Evolutionary conservation across 768 basidiomycete genomes (phyloP).

Genomic region (Tulasnella sp.): DNA sequence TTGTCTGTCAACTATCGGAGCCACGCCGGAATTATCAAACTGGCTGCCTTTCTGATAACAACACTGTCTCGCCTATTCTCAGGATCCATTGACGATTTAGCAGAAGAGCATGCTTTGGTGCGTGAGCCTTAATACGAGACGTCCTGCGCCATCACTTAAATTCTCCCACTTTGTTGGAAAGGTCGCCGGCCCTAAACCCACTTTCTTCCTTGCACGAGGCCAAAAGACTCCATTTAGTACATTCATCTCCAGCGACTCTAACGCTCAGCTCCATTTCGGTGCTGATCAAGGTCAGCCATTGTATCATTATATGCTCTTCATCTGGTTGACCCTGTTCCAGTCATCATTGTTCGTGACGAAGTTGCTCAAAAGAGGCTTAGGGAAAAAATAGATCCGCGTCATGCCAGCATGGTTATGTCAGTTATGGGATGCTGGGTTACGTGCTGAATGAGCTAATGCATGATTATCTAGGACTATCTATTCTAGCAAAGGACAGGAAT

Average conservation of each 20-base stretch:
- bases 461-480: constrained; percentile 38
- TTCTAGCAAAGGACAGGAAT: constrained; percentile 60
- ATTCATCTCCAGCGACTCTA: neutral
- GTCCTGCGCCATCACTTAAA: neutral
- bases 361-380: constrained; percentile 42
- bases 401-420: constrained; percentile 40
- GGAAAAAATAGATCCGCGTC: constrained; percentile 43
- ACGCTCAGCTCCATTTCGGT: constrained; percentile 21
- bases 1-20: constrained; percentile 61
- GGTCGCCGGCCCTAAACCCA: constrained; percentile 12
- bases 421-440: neutral
- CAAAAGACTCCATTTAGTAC: neutral
- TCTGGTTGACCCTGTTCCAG: constrained; percentile 59
- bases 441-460: neutral
- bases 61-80: constrained; percentile 56
- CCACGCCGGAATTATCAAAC: constrained; percentile 63
- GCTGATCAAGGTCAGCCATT: constrained; percentile 42
- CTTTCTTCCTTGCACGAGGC: neutral
- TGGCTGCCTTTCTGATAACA: constrained; percentile 57
- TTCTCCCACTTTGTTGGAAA: neutral
- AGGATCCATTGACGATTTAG: constrained; percentile 50
- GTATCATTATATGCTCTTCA: constrained; percentile 30
- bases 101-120: neutral
- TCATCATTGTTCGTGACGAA: constrained; percentile 61
- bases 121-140: too few relatives aligned